Evolutionary conservation across 441 rosid species (phyloP).

Genomic region (Pelargonium fulgidum): DNA sequence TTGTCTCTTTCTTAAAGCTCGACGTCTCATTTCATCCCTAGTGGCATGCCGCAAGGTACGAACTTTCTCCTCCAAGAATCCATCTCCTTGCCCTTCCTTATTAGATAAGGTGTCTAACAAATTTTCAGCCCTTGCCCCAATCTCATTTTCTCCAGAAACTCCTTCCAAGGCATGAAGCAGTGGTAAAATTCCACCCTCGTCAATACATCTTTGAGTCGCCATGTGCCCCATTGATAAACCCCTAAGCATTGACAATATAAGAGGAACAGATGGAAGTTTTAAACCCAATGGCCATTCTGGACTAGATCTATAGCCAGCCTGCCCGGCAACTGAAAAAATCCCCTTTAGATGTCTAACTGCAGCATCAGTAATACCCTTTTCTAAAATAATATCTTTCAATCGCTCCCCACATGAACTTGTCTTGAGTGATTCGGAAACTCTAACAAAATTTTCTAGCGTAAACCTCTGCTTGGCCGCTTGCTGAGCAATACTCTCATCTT

Average conservation of each 20-base stretch:
- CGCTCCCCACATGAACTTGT: constrained; percentile 99
- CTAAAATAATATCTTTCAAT: constrained; percentile 88
- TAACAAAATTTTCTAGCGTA: constrained; percentile 88
- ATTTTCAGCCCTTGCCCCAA: constrained; percentile 98
- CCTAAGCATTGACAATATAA: constrained; percentile 83
- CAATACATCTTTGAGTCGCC: constrained; percentile 82
- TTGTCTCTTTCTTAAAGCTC: constrained; percentile 81
- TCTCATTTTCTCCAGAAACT: constrained; percentile 91
- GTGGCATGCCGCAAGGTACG: constrained; percentile 79
- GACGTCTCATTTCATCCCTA: constrained; percentile 92
- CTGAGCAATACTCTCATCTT: constrained; percentile 66
- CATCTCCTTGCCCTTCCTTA: constrained; percentile 95
- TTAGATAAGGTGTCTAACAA: constrained; percentile 87
- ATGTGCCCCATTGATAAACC: constrained; percentile 98
- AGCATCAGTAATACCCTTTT: constrained; percentile 79
- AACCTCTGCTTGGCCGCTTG: constrained; percentile 78
- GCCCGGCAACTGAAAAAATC: constrained; percentile 69
- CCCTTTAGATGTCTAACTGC: constrained; percentile 80
- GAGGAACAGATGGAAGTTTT: constrained; percentile 86
- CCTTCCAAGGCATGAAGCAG: constrained; percentile 98
- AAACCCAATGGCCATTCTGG: constrained; percentile 73
- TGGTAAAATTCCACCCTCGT: constrained; percentile 81
- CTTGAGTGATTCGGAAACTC: constrained; percentile 97
- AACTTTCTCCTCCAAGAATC: constrained; percentile 85
- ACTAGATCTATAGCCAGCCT: constrained; percentile 72